Percentiles rank a stretch among this genome's conserved stretches.
phyloP scores from a whole-genome alignment of 1,284 basidiomycete species.

The Wolfiporia cocos region DNA sequence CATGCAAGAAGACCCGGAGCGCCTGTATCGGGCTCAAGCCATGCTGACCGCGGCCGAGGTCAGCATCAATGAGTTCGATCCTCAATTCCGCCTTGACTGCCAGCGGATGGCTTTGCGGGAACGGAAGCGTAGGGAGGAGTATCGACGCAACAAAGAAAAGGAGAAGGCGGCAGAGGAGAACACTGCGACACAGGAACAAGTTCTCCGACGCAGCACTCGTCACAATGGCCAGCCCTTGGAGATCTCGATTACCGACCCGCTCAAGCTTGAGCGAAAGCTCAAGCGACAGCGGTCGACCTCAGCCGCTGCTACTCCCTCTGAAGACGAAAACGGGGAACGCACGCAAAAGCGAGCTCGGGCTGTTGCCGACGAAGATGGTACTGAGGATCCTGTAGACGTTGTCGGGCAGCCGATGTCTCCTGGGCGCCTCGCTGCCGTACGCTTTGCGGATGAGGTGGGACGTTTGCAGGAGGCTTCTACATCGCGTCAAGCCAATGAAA shows the following conservation, averaged over 20 bases:
- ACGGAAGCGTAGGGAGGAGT: slow-evolving; percentile 58
- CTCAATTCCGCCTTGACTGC: slow-evolving; percentile 78
- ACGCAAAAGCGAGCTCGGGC: slow-evolving; percentile 50
- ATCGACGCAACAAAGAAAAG: slow-evolving; percentile 45
- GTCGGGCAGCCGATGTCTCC: slow-evolving; percentile 17
- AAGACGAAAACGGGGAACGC: slow-evolving; percentile 42
- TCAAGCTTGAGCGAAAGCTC: slow-evolving; percentile 61
- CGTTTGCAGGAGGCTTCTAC: slow-evolving; percentile 7
- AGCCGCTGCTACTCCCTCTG: slow-evolving; percentile 45
- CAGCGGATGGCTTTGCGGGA: slow-evolving; percentile 84
- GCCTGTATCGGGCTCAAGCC: slow-evolving; percentile 78
- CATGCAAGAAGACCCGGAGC: slow-evolving; percentile 65
- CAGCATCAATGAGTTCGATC: slow-evolving; percentile 87
- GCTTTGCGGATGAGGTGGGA: slow-evolving; percentile 16
- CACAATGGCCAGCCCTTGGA: slow-evolving; percentile 69
- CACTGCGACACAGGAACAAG: no score
- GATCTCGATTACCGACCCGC: slow-evolving; percentile 62
- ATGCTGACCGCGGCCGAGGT: slow-evolving; percentile 88
- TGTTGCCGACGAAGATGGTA: slow-evolving; percentile 35
- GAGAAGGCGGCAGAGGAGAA: slow-evolving; percentile 38
- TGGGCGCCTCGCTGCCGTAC: slow-evolving; percentile 13
- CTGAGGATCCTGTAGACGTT: slow-evolving; percentile 39
- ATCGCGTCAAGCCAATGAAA: slow-evolving; percentile 26
- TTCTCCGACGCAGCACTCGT: slow-evolving; percentile 63
- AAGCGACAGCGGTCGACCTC: slow-evolving; percentile 69